Conservation (phyloP, 1,139 yeast genomes). For the Sugiyamaella neomexicana region DNA sequence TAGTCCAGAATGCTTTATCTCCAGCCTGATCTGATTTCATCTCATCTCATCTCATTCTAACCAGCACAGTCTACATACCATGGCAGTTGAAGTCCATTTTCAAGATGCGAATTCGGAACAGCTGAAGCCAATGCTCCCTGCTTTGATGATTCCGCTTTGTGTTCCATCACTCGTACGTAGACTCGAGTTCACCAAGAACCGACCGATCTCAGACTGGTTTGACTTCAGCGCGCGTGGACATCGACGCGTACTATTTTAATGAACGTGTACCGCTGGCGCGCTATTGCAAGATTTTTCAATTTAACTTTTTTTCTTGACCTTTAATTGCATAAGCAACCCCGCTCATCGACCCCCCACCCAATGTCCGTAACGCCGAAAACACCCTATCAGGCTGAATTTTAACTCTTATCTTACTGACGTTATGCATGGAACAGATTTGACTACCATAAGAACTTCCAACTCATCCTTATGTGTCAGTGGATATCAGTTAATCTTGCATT, state of each 20-base stretch:
- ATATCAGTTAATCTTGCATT: background rate
- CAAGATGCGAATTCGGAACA: constrained; percentile 4
- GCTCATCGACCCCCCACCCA: background rate
- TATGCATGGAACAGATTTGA: constrained; percentile 2
- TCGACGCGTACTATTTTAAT: background rate
- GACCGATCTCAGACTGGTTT: too few species aligned
- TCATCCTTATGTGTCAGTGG: background rate
- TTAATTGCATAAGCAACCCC: constrained; percentile 1
- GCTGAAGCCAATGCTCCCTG: constrained; percentile 15
- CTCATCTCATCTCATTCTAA: too few species aligned
- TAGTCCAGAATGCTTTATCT: background rate
- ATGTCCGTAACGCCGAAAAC: background rate
- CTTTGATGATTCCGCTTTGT: constrained; percentile 23
- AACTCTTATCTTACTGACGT: constrained; percentile 7
- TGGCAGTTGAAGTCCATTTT: constrained; percentile 31
- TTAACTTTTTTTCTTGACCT: background rate
- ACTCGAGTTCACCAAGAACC: background rate
- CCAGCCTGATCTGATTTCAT: background rate
- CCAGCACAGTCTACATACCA: constrained; percentile 21
- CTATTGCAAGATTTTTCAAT: too few species aligned
- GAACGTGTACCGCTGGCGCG: too few species aligned
- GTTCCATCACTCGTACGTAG: constrained; percentile 4
- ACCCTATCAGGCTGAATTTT: constrained; percentile 8
- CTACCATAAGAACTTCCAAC: background rate
- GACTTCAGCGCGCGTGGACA: too few species aligned